phyloP scores from a whole-genome alignment of 2,329 filamentous ascomycete species.

The Myotisia sp. region DNA sequence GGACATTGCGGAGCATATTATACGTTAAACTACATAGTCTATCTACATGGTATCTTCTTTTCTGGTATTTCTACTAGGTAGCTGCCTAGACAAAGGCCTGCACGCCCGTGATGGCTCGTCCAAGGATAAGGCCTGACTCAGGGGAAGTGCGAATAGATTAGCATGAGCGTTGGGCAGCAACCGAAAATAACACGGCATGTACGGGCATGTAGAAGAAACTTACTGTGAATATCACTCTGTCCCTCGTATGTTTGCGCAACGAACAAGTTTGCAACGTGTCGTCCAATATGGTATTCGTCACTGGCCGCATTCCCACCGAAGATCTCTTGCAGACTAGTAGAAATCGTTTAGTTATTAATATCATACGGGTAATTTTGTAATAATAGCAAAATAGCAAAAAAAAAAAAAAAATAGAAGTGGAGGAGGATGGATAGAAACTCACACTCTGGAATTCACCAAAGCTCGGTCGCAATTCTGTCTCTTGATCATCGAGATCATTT shows the following conservation, averaged over 20 bases:
- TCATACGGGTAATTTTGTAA: neutral
- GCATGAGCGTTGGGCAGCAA: constrained; percentile 6
- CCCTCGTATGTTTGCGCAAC: constrained; percentile 98
- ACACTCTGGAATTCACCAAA: constrained; percentile 58
- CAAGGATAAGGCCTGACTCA: constrained; percentile 55
- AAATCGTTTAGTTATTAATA: constrained; percentile 1
- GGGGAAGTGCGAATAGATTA: too few relatives aligned
- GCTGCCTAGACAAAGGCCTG: constrained; percentile 65
- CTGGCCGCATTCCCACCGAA: constrained; percentile 98
- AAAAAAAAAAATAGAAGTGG: neutral
- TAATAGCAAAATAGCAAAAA: too few relatives aligned
- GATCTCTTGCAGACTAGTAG: constrained; percentile 63
- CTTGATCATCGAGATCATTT: constrained; percentile 97
- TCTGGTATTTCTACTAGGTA: too few relatives aligned
- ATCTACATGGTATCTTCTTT: too few relatives aligned
- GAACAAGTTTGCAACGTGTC: constrained; percentile 90
- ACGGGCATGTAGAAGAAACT: constrained; percentile 32
- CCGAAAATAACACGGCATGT: constrained; percentile 13
- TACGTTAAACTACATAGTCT: too few relatives aligned
- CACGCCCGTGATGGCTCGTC: constrained; percentile 56
- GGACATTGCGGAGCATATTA: too few relatives aligned
- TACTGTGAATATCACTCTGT: constrained; percentile 93
- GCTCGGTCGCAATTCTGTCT: constrained; percentile 92
- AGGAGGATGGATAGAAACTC: constrained; percentile 24
- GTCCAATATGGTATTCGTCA: constrained; percentile 88